Evolutionary conservation across 1,139 yeast species (phyloP).

Genomic region (Hansenula anomala): DNA sequence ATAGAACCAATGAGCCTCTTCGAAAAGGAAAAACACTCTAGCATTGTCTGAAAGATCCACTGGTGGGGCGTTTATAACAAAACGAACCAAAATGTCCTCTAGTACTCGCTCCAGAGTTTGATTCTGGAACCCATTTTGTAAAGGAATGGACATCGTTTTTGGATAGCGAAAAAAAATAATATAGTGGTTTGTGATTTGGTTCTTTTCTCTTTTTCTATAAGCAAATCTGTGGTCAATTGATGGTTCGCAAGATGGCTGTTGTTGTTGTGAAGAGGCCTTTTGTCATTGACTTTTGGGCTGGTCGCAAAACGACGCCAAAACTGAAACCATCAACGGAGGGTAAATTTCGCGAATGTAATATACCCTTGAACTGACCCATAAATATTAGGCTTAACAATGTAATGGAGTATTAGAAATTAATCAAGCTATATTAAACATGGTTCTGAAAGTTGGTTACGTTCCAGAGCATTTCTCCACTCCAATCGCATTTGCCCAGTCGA

Average conservation of each 20-base stretch:
- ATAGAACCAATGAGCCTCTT: constrained; percentile 98
- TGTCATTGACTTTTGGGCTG: no score
- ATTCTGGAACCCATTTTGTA: constrained; percentile 19
- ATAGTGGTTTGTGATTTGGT: no score
- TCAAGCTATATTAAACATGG: no score
- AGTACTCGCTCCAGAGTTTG: constrained; percentile 66
- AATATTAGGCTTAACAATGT: no score
- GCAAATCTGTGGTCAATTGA: background rate
- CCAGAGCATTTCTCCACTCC: constrained; percentile 95
- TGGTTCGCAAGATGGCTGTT: no score
- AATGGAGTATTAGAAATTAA: no score
- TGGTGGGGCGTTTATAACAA: constrained; percentile 85
- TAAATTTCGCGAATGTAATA: background rate
- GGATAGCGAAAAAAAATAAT: no score
- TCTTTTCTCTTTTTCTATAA: no score
- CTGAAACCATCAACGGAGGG: constrained; percentile 2
- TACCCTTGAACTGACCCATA: no score
- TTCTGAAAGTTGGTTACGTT: constrained; percentile 66
- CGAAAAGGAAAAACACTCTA: constrained; percentile 88
- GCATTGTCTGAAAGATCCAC: constrained; percentile 87
- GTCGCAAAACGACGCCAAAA: no score
- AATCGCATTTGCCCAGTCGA: constrained; percentile 59
- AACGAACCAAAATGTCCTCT: constrained; percentile 85
- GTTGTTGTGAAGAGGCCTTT: no score
- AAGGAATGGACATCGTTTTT: constrained; percentile 1